These are phyloP conservation scores for Cutaneotrichosporon sp. DNA, from an alignment of 1,284 basidiomycete genomes.

Conservation along the genomic window DNA sequence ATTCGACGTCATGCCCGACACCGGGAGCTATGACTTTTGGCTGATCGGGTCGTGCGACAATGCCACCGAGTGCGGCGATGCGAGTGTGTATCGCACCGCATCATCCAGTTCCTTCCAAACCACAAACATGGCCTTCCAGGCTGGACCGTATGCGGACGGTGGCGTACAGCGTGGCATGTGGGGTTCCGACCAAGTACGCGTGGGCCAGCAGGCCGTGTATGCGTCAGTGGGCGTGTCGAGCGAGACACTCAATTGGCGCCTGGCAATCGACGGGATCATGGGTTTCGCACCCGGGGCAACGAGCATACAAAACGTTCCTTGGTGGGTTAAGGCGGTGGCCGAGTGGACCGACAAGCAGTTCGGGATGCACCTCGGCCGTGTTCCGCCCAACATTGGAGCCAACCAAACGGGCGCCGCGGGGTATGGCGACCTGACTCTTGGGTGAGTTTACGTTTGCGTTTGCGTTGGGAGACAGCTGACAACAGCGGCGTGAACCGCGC, in stretches of 20 bases:
- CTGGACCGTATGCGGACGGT: background rate
- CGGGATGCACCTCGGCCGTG: background rate
- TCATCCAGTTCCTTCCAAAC: slow-evolving; percentile 36
- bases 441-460: background rate
- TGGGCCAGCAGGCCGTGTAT: background rate
- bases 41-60: slow-evolving; percentile 38
- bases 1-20: slow-evolving; percentile 61
- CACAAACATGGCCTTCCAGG: slow-evolving; percentile 29
- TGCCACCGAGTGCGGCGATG: slow-evolving; percentile 21
- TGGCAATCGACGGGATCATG: slow-evolving; percentile 51
- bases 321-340: slow-evolving; percentile 44
- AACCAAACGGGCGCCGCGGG: background rate
- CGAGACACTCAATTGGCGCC: background rate
- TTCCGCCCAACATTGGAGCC: background rate
- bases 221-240: background rate
- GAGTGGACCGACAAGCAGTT: background rate
- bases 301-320: slow-evolving; percentile 53
- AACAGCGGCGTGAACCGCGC: slow-evolving; percentile 1
- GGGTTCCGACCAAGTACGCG: background rate
- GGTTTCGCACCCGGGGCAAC: slow-evolving; percentile 55
- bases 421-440: slow-evolving; percentile 2
- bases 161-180: background rate
- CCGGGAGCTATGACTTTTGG: slow-evolving; percentile 60
- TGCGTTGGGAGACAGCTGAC: background rate
- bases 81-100: slow-evolving; percentile 19